Evolutionary conservation across 192 early-diverging fungal genomes (phyloP).

Genomic region (Umbelopsis ramanniana): DNA sequence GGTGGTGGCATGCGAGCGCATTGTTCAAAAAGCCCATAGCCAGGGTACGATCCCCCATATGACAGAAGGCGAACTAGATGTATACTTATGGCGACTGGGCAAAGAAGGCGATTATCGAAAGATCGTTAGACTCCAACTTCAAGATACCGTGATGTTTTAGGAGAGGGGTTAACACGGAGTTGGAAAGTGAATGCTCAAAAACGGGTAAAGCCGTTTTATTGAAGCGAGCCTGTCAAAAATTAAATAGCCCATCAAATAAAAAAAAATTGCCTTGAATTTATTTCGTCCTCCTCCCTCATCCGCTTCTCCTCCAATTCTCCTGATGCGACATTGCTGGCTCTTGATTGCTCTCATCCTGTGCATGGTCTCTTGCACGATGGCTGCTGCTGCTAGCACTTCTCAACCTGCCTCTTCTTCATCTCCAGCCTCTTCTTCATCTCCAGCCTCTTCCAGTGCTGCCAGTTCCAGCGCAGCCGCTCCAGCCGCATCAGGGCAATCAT

Average conservation of each 20-base stretch:
- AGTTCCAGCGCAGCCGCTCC: background rate
- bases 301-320: background rate
- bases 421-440: no score
- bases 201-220: no score
- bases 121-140: conserved; percentile 12
- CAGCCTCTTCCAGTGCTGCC: background rate
- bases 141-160: conserved; percentile 9
- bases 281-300: background rate
- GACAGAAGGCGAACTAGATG: conserved; percentile 58
- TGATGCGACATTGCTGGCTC: background rate
- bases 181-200: background rate
- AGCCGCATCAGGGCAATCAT: background rate
- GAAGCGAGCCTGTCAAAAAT: background rate
- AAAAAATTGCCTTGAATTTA: background rate
- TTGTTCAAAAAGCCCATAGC: conserved; percentile 49
- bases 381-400: background rate
- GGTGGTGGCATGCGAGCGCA: conserved; percentile 63
- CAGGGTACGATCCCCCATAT: conserved; percentile 43
- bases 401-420: background rate
- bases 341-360: conserved; percentile 6
- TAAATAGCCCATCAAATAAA: background rate
- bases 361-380: background rate
- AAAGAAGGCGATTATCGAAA: conserved; percentile 68
- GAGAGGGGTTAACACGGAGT: background rate
- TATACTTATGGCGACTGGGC: conserved; percentile 75